phyloP scores from a whole-genome alignment of 140 eudicot species.

The Anethum foeniculum region DNA sequence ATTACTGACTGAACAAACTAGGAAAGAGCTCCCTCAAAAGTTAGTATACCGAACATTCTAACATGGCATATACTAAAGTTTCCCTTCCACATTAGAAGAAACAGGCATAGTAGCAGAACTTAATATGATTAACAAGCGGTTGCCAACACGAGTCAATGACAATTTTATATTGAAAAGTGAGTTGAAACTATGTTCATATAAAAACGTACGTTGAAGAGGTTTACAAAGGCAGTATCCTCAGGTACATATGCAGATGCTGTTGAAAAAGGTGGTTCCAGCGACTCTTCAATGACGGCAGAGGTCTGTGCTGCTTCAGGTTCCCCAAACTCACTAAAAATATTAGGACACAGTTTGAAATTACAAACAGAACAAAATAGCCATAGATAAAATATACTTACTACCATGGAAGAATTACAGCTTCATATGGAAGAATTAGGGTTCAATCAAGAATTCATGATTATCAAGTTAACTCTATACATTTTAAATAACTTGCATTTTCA shows the following conservation, averaged over 20 bases:
- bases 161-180: background rate
- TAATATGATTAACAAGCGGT: background rate
- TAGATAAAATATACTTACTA: background rate
- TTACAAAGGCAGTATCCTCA: conserved; percentile 51
- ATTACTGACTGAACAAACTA: background rate
- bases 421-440: background rate
- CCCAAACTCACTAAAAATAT: conserved; percentile 41
- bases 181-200: background rate
- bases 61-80: background rate
- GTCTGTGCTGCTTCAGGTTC: conserved; percentile 68
- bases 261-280: conserved; percentile 51
- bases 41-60: background rate
- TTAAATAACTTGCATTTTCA: background rate
- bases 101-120: background rate
- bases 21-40: background rate
- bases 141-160: background rate
- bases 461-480: background rate
- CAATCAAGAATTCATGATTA: background rate
- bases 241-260: conserved; percentile 32
- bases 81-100: background rate
- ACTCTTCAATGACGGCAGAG: conserved; percentile 58
- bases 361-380: background rate
- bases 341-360: background rate
- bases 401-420: background rate
- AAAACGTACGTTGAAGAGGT: conserved; percentile 55